Base-by-base conservation (phyloP, 2,329 filamentous ascomycete species). In the Aureobasidium lini region DNA sequence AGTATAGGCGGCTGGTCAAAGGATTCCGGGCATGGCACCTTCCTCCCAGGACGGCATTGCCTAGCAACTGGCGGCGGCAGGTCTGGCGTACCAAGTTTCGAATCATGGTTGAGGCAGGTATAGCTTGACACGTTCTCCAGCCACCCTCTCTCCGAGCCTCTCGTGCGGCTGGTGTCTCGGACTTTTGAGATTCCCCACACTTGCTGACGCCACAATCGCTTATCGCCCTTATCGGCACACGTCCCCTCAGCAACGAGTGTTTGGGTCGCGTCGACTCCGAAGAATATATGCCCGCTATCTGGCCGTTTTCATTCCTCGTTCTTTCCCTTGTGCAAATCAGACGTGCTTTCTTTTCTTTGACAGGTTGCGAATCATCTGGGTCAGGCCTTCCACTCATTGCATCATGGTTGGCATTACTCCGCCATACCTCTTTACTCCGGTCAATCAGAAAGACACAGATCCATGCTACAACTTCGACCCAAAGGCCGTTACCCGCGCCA, bases 401-500 rank as follows among this genome's bases (percentile, higher is more conserved):
- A 47, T 10, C 61, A 52, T 50, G 52, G 81, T 81, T 73, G 79
- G 78, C 69, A 75, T 75, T 68, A 76, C 79, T 68, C 82, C 82
- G 72, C 89, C 89, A 59, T 94, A 87, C 76, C 80, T 93, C 73
- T 94, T 94, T 75, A 81, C 85, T 74, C 67, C 77, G 71, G 73
- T 81, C 63, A 62, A 68, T 29, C 63, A 69, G 61, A 69, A 78
- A 66, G 79, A 84, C 69, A 75, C 78, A 49, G 65, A 78, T 81
- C 76, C 70, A 75, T 70, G 69, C 72, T 71, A 76, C 68, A 68
- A 76, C n/a, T 95, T 95, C 73, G 91, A 96, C 68, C 92, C 93
- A 50, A 95, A 92, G 72, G 88, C 89, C 61, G 82, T 91, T 50
- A 92, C 90, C 23, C 82, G 90, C 69, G 88, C 89, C 63, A 93